Conservation (phyloP, 1,284 basidiomycete species). For the Naganishia sp. region DNA sequence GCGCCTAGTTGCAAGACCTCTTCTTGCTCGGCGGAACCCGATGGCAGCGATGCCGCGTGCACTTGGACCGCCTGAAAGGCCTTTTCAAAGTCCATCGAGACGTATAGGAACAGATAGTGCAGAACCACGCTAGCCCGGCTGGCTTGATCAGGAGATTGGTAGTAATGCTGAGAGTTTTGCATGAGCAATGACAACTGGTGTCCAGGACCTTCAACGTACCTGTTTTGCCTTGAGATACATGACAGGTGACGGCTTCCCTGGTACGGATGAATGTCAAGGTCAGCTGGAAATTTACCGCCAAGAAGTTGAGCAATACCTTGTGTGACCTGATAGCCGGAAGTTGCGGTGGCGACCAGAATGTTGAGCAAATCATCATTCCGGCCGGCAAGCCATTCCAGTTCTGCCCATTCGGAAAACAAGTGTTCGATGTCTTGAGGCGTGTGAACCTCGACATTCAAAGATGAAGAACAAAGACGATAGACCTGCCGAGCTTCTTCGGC, state of each 20-base stretch:
- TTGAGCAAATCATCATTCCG: constrained; percentile 4
- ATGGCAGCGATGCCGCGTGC: constrained; percentile 30
- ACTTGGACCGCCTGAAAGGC: constrained; percentile 21
- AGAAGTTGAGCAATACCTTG: background rate
- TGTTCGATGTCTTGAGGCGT: constrained; percentile 1
- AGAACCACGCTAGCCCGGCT: constrained; percentile 38
- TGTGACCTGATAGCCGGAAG: constrained; percentile 9
- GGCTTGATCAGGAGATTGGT: constrained; percentile 17
- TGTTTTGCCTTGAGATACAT: constrained; percentile 45
- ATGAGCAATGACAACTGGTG: background rate
- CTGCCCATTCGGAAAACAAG: constrained; percentile 81
- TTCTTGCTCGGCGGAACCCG: constrained; percentile 46
- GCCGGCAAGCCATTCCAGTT: constrained; percentile 67
- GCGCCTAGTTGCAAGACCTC: constrained; percentile 48
- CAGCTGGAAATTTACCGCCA: background rate
- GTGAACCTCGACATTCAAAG: constrained; percentile 3
- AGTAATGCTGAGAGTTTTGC: constrained; percentile 12
- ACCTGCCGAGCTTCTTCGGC: constrained; percentile 76
- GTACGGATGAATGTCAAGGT: background rate
- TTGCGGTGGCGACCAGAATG: constrained; percentile 12
- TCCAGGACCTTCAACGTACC: constrained; percentile 27
- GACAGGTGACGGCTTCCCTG: constrained; percentile 34
- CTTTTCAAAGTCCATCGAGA: constrained; percentile 31
- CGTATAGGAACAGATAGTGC: constrained; percentile 41
- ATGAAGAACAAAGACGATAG: constrained; percentile 62